phyloP scores from a whole-genome alignment of 1,284 basidiomycete species.

The Cryptococcus sp. region DNA sequence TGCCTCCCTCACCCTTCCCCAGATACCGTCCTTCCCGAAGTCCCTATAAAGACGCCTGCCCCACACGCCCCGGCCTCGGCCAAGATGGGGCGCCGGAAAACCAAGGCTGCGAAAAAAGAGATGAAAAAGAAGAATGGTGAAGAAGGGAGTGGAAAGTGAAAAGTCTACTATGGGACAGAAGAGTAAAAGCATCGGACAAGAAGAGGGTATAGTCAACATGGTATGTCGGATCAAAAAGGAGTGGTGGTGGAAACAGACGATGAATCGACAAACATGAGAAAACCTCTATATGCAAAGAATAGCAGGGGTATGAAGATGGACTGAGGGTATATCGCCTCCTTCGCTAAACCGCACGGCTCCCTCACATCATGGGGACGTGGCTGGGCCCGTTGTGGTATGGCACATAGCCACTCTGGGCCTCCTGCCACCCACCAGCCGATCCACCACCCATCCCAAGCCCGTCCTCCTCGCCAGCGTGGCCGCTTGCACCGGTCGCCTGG shows the following conservation, averaged over 20 bases:
- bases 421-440: slow-evolving; percentile 12
- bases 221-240: not conserved
- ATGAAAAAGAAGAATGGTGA: too few relatives aligned
- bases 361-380: slow-evolving; percentile 17
- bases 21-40: not conserved
- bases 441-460: not conserved
- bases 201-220: not conserved
- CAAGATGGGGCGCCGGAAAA: not conserved
- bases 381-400: slow-evolving; percentile 20
- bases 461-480: slow-evolving; percentile 1
- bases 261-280: slow-evolving; percentile 3
- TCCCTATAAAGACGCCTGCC: not conserved
- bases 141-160: not conserved
- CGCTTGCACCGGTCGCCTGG: slow-evolving; percentile 2
- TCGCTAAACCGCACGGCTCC: not conserved
- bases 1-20: not conserved
- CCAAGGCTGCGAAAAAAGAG: not conserved
- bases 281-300: slow-evolving; percentile 4
- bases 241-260: not conserved
- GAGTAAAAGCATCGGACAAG: not conserved
- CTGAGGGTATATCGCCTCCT: not conserved
- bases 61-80: not conserved
- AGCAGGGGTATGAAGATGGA: not conserved
- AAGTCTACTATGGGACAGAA: slow-evolving; percentile 2
- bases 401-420: slow-evolving; percentile 6